These are phyloP conservation scores for Candida boleticola DNA, from an alignment of 805 yeast species.

Conservation along the genomic window DNA sequence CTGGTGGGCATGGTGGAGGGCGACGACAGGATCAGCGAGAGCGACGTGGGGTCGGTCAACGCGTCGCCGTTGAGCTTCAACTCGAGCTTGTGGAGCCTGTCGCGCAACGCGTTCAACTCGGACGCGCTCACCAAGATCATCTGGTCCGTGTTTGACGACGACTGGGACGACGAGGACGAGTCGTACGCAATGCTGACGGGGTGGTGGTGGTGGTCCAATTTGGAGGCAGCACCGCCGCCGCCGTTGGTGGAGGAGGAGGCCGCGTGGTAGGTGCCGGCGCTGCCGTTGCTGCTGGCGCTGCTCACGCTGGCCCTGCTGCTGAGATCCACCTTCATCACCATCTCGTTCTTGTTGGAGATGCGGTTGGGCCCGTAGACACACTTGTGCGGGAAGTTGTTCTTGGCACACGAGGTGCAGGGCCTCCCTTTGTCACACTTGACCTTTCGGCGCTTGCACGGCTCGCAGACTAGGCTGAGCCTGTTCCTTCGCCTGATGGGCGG, in stretches of 20 bases:
- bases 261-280: not conserved
- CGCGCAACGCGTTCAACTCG: not conserved
- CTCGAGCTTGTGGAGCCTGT: constrained; percentile 1
- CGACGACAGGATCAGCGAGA: not conserved
- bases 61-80: not conserved
- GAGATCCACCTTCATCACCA: not conserved
- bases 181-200: not conserved
- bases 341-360: not conserved
- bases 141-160: not conserved
- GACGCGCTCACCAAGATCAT: constrained; percentile 3
- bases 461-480: constrained; percentile 36
- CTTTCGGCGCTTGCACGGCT: constrained; percentile 36
- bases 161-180: no score
- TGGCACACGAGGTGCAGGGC: constrained; percentile 36
- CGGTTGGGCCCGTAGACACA: constrained; percentile 13
- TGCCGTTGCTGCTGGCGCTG: not conserved
- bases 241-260: not conserved
- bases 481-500: constrained; percentile 18
- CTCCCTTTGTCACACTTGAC: constrained; percentile 41
- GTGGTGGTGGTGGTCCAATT: not conserved
- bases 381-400: constrained; percentile 18
- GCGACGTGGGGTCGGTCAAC: not conserved
- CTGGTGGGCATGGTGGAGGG: not conserved
- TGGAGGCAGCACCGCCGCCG: not conserved
- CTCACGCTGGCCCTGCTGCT: not conserved